Evolutionary conservation across 495 filamentous ascomycete genomes (phyloP).

Genomic region (Tuber magnatum): DNA sequence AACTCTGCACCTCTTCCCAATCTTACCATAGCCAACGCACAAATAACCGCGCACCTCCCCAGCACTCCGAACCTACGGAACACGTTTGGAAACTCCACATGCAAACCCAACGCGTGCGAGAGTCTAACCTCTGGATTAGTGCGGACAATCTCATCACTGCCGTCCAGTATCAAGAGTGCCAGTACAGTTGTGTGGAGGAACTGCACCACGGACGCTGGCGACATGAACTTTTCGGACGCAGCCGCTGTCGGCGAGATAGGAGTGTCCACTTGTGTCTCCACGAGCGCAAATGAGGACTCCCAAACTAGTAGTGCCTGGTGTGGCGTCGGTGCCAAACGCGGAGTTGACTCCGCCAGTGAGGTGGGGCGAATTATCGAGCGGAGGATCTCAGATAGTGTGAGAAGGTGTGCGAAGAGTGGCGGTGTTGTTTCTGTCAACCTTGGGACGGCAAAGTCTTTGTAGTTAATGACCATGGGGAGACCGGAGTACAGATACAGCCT

Average conservation of each 20-base stretch:
- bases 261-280: not conserved
- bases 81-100: conserved; percentile 16
- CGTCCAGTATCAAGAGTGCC: conserved; percentile 15
- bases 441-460: conserved; percentile 27
- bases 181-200: conserved; percentile 15
- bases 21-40: conserved; percentile 21
- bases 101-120: conserved; percentile 8
- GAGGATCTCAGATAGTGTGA: conserved; percentile 25
- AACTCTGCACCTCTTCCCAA: conserved; percentile 3
- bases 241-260: not conserved
- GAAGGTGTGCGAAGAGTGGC: conserved; percentile 14
- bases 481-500: conserved; percentile 33
- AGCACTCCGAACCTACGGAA: conserved; percentile 18
- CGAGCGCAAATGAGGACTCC: conserved; percentile 12
- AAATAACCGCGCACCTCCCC: conserved; percentile 12
- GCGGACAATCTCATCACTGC: not conserved
- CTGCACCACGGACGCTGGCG: conserved; percentile 11
- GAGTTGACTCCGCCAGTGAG: conserved; percentile 7
- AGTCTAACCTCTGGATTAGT: conserved; percentile 13
- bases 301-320: conserved; percentile 12
- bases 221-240: conserved; percentile 8
- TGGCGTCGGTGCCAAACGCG: conserved; percentile 1
- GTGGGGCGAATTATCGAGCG: conserved; percentile 28
- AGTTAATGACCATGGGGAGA: conserved; percentile 26
- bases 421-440: conserved; percentile 2